Evolutionary conservation across 345 rosid genomes (phyloP), one percentile per base, ranked within the genome.

Genomic region (Toxicodendron radicans): DNA sequence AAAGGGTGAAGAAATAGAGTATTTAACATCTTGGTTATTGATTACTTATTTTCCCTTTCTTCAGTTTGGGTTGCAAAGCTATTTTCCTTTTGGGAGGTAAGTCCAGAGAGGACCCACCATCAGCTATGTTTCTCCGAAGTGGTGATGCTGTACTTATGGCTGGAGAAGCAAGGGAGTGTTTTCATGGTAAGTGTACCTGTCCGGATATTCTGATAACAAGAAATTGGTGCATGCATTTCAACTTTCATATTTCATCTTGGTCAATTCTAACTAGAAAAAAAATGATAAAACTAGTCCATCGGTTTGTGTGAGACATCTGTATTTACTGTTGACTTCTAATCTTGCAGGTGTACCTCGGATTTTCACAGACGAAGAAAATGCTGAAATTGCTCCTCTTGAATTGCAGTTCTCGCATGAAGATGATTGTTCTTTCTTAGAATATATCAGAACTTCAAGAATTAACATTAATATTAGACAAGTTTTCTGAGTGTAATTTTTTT

Each of bases 101-200:
- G 75, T 81, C 89, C 56, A 89, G 87, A 80, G 84, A 91, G 49
- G 98, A 95, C 58, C 78, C 81, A 66, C 96, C 99, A 11, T 73
- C 82, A 66, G 96, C 96, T 59, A 91, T 95, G 98, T 90, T 90
- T 84, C 97, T 93, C 68, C 90, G 92, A 77, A 93, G 95, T 77
- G 99, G 99, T 41, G 98, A 95, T 85, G 87, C 86, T 70, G 89
- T 91, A 67, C 96, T 91, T 66, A 89, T 93, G 97, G 97, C 97
- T 10, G 92, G 96, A 85, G 96, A 93, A 79, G 98, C 99, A 52
- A 86, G 99, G 75, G 92, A 93, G 75, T 95, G 96, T 81, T 95
- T 83, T 84, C 98, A 92, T 74, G 98, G 97, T 92, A 72, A 85
- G 76, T 66, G 17, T 30, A 7, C 52, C 23, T 7, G 12, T 54